A percentile compares a stretch with the other conserved stretches of the same genome.
phyloP scores from a whole-genome alignment of 495 filamentous ascomycete species.

The Daldinia caldariorum region DNA sequence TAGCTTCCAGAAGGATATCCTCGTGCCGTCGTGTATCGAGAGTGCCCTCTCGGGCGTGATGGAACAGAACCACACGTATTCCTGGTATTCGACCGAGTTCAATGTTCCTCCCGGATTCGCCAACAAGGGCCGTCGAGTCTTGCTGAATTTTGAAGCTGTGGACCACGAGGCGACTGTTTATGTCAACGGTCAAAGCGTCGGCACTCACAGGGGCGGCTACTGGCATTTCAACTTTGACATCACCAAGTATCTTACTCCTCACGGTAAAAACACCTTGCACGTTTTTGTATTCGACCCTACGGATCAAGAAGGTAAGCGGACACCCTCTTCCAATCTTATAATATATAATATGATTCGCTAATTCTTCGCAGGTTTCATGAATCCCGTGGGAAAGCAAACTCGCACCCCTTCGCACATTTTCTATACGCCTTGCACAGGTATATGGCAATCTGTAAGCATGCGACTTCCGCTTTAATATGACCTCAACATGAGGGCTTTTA shows the following conservation, averaged over 20 bases:
- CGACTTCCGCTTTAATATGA: background rate
- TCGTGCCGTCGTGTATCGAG: slow-evolving; percentile 74
- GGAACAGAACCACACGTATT: slow-evolving; percentile 58
- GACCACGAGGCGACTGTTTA: slow-evolving; percentile 74
- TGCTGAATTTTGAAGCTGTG: slow-evolving; percentile 75
- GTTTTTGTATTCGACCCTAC: slow-evolving; percentile 75
- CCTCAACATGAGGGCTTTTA: background rate
- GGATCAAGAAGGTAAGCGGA: slow-evolving; percentile 54
- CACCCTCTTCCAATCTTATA: background rate
- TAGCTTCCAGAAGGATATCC: slow-evolving; percentile 57
- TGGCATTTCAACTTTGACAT: slow-evolving; percentile 69
- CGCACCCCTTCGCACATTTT: slow-evolving; percentile 69
- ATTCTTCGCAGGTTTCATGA: slow-evolving; percentile 50
- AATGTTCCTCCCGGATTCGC: slow-evolving; percentile 60
- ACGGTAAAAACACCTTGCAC: slow-evolving; percentile 64
- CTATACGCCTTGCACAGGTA: slow-evolving; percentile 74
- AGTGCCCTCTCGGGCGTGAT: slow-evolving; percentile 63
- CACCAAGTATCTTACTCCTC: slow-evolving; percentile 57
- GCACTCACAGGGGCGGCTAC: slow-evolving; percentile 69
- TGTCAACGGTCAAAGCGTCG: slow-evolving; percentile 66
- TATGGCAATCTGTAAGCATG: slow-evolving; percentile 68
- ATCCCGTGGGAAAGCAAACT: slow-evolving; percentile 73
- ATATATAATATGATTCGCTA: slow-evolving; percentile 2
- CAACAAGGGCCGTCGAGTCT: slow-evolving; percentile 47
- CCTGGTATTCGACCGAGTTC: slow-evolving; percentile 70